Conservation (phyloP, 192 early-diverging fungal species). For the Backusella macrospora region DNA sequence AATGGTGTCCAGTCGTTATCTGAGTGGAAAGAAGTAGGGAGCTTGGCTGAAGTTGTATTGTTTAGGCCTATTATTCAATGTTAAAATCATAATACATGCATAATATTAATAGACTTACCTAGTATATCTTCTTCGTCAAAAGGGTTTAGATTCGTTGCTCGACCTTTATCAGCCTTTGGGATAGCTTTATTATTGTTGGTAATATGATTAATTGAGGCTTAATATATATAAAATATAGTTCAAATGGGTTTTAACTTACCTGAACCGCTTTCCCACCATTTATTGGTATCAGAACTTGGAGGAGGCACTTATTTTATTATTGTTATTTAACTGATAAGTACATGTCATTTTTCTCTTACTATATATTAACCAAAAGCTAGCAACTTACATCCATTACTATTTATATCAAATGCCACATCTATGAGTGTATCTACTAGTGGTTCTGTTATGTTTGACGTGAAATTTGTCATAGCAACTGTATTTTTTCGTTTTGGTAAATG, state of each 20-base stretch:
- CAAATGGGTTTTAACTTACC: constrained; percentile 13
- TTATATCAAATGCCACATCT: constrained; percentile 19
- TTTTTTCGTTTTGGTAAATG: constrained; percentile 15
- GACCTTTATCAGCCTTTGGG: constrained; percentile 27
- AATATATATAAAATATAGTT: neutral
- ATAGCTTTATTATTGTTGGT: constrained; percentile 2
- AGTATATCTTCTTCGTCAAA: constrained; percentile 5
- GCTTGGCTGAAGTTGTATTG: neutral
- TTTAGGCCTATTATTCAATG: neutral
- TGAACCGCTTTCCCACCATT: constrained; percentile 57
- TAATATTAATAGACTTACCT: neutral
- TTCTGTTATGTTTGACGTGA: neutral
- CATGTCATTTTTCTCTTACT: neutral
- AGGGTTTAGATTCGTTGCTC: constrained; percentile 20
- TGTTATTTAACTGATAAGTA: neutral
- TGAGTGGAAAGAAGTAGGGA: constrained; percentile 10
- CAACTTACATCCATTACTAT: constrained; percentile 14
- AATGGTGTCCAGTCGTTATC: constrained; percentile 25
- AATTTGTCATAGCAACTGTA: neutral
- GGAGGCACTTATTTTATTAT: constrained; percentile 41
- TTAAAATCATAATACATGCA: neutral
- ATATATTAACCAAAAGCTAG: neutral
- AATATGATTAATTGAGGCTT: neutral
- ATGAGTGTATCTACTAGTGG: constrained; percentile 30
- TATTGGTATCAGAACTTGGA: constrained; percentile 52